Evolutionary conservation across 2,329 filamentous ascomycete genomes (phyloP), one percentile per base, ranked within the genome.

Genomic region (Aspergillus uvarum): DNA sequence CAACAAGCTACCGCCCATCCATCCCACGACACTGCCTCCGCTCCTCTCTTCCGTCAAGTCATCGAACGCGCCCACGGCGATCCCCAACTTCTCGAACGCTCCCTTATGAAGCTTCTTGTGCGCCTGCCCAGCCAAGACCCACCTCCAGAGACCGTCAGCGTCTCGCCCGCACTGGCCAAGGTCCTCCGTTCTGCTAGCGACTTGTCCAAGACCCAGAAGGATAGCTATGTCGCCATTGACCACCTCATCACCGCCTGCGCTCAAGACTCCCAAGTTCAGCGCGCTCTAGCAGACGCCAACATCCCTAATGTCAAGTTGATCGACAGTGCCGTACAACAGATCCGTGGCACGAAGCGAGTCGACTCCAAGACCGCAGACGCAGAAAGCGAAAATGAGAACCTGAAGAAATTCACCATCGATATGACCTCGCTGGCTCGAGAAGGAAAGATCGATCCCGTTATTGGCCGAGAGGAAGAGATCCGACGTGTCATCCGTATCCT

Each of bases 341-440:
- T 99, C 68, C 89, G 95, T 65, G 95, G 95, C 62, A 98, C 92
- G 47, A 92, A 88, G 80, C 85, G 94, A 64, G 93, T 99, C 47
- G 95, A 99, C 78, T 96, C 92, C 61, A 96, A 96, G 81, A 96
- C 91, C 4, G 95, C 95, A 58, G 95, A 99, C 77, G 88, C 80
- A 0, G 95, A 98, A 77, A 84, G 90, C 71, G 94, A 97, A 71
- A 91, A 93, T 70, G 95, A 99, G 79, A 97, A 96, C 73, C 82
- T 99, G 62, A 91, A 93, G 81, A 99, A 98, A 72, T 99, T 97
- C 78, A 98, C 95, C 59, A 95, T 98, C 71, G 95, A 99, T 78
- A 96, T 99, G 92, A 99, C 95, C 11, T 85, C 91, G 53, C 89
- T 97, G 88, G 95, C 95, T 61, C 85, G 93, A 74, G 95, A 99